Evolutionary conservation across 768 basidiomycete species (phyloP).

Genomic region (Termitomyces sp.): DNA sequence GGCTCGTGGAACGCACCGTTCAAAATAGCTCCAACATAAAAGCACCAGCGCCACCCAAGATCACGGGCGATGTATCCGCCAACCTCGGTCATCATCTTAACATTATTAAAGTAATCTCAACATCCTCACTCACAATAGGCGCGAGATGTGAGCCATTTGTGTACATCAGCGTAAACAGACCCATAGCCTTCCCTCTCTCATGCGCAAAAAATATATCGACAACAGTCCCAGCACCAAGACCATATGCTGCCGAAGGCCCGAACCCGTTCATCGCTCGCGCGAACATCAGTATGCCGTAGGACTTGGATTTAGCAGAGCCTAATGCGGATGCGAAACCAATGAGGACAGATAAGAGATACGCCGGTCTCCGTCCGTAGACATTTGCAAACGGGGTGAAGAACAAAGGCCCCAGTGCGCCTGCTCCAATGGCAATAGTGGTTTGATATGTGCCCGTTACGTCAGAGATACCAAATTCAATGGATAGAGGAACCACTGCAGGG

Average conservation of each 20-base stretch:
- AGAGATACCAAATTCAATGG: constrained; percentile 34
- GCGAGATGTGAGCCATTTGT: constrained; percentile 42
- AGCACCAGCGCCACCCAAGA: constrained; percentile 43
- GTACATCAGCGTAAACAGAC: constrained; percentile 38
- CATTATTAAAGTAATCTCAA: not conserved
- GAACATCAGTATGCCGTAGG: constrained; percentile 31
- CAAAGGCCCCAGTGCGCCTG: constrained; percentile 34
- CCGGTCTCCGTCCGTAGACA: constrained; percentile 37
- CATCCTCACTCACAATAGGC: constrained; percentile 32
- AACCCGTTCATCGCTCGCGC: constrained; percentile 37
- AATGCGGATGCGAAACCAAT: constrained; percentile 23
- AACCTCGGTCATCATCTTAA: constrained; percentile 19
- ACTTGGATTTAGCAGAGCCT: constrained; percentile 30
- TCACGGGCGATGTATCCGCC: constrained; percentile 38
- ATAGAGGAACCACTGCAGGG: constrained; percentile 36
- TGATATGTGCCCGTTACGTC: constrained; percentile 40
- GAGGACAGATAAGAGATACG: constrained; percentile 33
- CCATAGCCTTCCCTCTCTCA: constrained; percentile 44
- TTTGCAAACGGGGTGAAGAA: constrained; percentile 40
- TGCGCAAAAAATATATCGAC: constrained; percentile 35
- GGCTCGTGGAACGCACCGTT: constrained; percentile 23
- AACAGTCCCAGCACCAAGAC: constrained; percentile 39
- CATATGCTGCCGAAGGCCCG: constrained; percentile 33
- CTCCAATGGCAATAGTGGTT: constrained; percentile 36
- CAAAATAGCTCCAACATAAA: constrained; percentile 43